These are phyloP conservation scores for Amaranthus tricolor DNA, from an alignment of 179 eudicot species.

Conservation along the genomic window DNA sequence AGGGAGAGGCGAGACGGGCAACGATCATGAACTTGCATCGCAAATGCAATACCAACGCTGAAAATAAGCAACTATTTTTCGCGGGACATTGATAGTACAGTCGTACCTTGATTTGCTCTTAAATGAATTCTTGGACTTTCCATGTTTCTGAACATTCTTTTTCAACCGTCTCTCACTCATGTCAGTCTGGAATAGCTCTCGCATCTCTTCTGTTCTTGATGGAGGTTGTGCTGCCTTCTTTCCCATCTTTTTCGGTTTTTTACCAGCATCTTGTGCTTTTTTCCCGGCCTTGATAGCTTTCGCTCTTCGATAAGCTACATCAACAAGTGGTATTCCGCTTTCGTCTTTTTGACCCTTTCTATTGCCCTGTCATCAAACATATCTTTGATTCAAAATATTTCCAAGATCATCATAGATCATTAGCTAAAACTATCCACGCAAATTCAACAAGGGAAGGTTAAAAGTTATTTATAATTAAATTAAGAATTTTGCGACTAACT, in stretches of 20 bases:
- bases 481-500: conserved; percentile 1
- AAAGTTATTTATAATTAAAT: not conserved
- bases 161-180: conserved; percentile 70
- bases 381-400: not conserved
- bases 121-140: conserved; percentile 61
- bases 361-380: conserved; percentile 37
- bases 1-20: not conserved
- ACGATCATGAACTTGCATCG: not conserved
- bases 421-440: not conserved
- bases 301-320: conserved; percentile 78
- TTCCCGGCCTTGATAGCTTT: conserved; percentile 75
- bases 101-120: conserved; percentile 95
- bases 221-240: conserved; percentile 44
- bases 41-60: not conserved
- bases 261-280: conserved; percentile 68
- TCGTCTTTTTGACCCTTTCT: conserved; percentile 60
- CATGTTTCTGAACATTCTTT: conserved; percentile 38
- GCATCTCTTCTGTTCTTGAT: conserved; percentile 78
- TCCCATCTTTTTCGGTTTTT: conserved; percentile 38
- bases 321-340: conserved; percentile 75
- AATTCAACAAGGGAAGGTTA: not conserved
- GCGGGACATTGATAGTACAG: not conserved
- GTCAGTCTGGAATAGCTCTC: conserved; percentile 71
- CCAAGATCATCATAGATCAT: not conserved
- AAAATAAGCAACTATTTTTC: not conserved